Percentiles rank a stretch among this genome's conserved stretches.
Evolutionary conservation across 2,329 filamentous ascomycete genomes (phyloP).

Genomic region (Chaetomiaceae sp.): DNA sequence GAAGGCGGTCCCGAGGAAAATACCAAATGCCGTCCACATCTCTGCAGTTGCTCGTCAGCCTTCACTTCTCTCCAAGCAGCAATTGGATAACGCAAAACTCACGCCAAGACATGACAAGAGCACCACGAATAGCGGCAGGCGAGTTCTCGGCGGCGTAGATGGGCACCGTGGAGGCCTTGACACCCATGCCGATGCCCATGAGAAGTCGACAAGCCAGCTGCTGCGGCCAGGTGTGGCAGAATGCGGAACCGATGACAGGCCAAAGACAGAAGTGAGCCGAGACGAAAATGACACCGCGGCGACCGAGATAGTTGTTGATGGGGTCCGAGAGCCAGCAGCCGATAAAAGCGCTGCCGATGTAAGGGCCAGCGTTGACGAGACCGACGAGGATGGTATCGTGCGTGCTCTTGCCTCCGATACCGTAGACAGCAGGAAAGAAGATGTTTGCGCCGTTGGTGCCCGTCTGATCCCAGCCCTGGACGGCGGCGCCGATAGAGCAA

Average conservation of each 20-base stretch:
- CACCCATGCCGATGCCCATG: constrained; percentile 72
- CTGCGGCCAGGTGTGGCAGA: constrained; percentile 67
- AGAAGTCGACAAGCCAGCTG: constrained; percentile 67
- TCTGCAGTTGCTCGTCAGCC: constrained; percentile 35
- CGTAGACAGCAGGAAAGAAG: constrained; percentile 53
- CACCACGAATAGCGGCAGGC: constrained; percentile 65
- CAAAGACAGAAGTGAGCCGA: constrained; percentile 69
- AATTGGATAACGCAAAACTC: constrained; percentile 16
- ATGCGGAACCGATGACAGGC: constrained; percentile 65
- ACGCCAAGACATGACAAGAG: constrained; percentile 77
- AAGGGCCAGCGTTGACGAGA: constrained; percentile 57
- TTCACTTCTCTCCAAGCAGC: background rate
- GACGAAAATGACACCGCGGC: constrained; percentile 63
- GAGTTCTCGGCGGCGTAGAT: constrained; percentile 73
- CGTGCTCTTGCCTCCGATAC: constrained; percentile 38
- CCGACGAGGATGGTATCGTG: constrained; percentile 52
- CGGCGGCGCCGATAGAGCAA: constrained; percentile 66
- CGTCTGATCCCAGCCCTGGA: constrained; percentile 66
- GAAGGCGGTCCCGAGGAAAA: constrained; percentile 60
- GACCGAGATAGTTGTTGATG: constrained; percentile 43
- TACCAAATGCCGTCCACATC: constrained; percentile 61
- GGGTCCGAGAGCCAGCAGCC: constrained; percentile 64
- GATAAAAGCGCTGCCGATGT: constrained; percentile 44
- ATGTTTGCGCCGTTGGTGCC: constrained; percentile 61
- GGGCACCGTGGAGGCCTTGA: constrained; percentile 68